phyloP scores from a whole-genome alignment of 768 basidiomycete genomes.

The Suillus spraguei region DNA sequence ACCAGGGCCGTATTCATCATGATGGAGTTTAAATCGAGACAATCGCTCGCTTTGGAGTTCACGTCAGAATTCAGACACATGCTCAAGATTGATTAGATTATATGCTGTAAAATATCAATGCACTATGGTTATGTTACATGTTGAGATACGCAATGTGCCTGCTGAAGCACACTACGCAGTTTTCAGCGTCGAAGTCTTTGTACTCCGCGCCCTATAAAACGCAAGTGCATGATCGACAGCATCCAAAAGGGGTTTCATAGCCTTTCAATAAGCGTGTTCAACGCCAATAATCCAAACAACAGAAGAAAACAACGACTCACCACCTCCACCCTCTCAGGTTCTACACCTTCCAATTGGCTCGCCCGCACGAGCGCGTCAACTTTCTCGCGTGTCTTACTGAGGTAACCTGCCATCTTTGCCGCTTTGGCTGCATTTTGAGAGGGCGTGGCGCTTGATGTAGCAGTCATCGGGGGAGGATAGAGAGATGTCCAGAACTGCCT shows the following conservation, averaged over 20 bases:
- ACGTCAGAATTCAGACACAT: not conserved
- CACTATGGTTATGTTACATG: conserved; percentile 8
- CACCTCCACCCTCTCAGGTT: conserved; percentile 59
- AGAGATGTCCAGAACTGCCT: conserved; percentile 94
- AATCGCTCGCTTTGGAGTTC: not conserved
- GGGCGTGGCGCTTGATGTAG: conserved; percentile 52
- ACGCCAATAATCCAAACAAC: conserved; percentile 4
- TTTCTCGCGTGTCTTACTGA: conserved; percentile 80
- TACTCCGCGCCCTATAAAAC: conserved; percentile 50
- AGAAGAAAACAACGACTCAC: conserved; percentile 44
- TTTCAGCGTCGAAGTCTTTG: conserved; percentile 20
- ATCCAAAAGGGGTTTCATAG: conserved; percentile 72
- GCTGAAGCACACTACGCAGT: not conserved
- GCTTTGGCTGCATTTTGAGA: conserved; percentile 78
- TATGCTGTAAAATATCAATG: conserved; percentile 12
- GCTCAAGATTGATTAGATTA: conserved; percentile 2
- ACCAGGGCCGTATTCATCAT: conserved; percentile 43
- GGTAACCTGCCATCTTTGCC: conserved; percentile 85
- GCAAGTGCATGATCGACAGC: conserved; percentile 74
- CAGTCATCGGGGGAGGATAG: conserved; percentile 68
- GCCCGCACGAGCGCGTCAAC: conserved; percentile 73
- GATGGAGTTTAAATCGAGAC: no score
- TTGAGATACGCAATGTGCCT: not conserved
- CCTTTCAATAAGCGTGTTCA: conserved; percentile 43
- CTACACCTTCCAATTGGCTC: conserved; percentile 63